These are phyloP conservation scores for Daedaleopsis nitida DNA, from an alignment of 768 basidiomycete species.

Conservation along the genomic window DNA sequence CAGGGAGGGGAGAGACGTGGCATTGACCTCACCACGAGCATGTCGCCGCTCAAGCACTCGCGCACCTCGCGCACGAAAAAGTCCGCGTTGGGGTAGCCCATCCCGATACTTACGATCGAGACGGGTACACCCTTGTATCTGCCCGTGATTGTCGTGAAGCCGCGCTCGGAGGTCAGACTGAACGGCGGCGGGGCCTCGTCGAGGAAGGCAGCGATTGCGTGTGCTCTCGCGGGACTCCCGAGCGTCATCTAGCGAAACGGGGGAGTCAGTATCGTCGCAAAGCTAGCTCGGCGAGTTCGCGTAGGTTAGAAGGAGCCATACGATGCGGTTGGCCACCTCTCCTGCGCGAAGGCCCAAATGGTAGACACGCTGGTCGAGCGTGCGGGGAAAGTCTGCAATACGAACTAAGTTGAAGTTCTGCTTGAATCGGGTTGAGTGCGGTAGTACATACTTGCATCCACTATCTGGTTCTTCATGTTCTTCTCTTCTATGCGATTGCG, in stretches of 20 bases:
- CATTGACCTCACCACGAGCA: conserved; percentile 51
- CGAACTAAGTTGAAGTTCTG: too few species aligned
- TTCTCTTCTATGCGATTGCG: background rate
- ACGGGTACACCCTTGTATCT: conserved; percentile 54
- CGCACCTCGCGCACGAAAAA: conserved; percentile 83
- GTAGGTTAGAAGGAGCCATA: conserved; percentile 35
- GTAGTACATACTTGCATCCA: conserved; percentile 21
- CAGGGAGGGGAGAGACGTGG: background rate
- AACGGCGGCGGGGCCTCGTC: conserved; percentile 64
- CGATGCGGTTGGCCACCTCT: conserved; percentile 81
- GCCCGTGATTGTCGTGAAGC: conserved; percentile 55
- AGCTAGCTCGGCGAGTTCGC: background rate
- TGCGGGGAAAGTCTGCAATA: conserved; percentile 71
- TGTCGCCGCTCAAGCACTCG: conserved; percentile 68
- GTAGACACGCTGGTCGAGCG: conserved; percentile 73
- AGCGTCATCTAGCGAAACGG: conserved; percentile 60
- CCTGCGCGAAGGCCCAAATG: conserved; percentile 76
- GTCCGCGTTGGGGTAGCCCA: conserved; percentile 83
- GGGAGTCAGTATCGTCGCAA: conserved; percentile 2
- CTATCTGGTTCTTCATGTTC: conserved; percentile 15
- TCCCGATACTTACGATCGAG: conserved; percentile 78
- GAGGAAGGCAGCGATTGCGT: conserved; percentile 56
- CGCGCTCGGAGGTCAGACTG: conserved; percentile 68
- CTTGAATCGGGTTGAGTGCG: background rate
- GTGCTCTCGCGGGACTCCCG: conserved; percentile 70